These are phyloP conservation scores for Lipomyces yamanashiensis DNA, from an alignment of 805 yeast genomes.

Conservation along the genomic window DNA sequence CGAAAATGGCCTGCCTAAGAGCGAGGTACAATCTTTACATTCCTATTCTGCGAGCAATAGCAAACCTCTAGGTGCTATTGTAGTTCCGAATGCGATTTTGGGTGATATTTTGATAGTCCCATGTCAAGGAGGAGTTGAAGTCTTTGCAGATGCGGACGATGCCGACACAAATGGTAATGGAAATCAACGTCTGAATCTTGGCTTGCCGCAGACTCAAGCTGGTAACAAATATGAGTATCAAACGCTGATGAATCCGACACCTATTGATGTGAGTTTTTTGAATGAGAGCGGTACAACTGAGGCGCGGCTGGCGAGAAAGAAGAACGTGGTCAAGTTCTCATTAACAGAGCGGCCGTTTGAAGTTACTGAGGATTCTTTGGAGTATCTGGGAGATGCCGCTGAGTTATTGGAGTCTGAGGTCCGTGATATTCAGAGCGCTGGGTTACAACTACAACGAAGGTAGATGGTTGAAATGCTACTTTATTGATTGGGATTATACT, in stretches of 20 bases:
- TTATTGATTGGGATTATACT: neutral
- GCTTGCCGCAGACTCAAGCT: neutral
- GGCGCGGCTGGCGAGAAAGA: constrained; percentile 8
- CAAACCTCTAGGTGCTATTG: constrained; percentile 15
- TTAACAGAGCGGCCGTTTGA: constrained; percentile 33
- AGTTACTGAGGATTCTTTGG: constrained; percentile 39
- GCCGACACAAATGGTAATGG: neutral
- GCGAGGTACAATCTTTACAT: constrained; percentile 1
- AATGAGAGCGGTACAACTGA: constrained; percentile 6
- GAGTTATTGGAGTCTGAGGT: constrained; percentile 38
- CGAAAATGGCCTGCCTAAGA: constrained; percentile 6
- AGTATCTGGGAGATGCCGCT: constrained; percentile 38
- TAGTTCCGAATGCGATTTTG: constrained; percentile 16
- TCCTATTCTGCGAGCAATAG: neutral
- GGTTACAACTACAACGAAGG: constrained; percentile 46
- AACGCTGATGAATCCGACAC: constrained; percentile 27
- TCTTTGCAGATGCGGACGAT: constrained; percentile 1
- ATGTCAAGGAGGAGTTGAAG: constrained; percentile 9
- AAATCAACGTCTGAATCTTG: neutral
- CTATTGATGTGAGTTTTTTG: constrained; percentile 13
- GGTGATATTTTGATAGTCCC: constrained; percentile 19
- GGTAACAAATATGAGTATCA: constrained; percentile 5
- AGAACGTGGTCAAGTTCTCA: constrained; percentile 23
- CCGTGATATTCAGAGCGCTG: constrained; percentile 45
- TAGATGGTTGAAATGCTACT: neutral